Evolutionary conservation across 805 yeast species (phyloP).

Genomic region (Kuraishia molischiana): DNA sequence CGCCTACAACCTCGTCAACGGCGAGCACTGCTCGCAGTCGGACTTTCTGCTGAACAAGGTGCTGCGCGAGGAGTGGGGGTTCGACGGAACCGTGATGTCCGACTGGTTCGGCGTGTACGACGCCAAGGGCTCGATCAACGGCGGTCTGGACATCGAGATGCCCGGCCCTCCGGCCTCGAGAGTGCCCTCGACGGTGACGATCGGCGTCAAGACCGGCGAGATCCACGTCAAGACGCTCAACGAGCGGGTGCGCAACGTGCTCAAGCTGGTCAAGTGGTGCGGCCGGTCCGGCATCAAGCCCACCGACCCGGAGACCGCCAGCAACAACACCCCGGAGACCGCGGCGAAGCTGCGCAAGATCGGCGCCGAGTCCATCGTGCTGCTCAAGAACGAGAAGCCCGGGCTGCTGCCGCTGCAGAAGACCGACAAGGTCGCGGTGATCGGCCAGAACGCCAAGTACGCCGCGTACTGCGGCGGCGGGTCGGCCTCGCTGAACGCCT

Average conservation of each 20-base stretch:
- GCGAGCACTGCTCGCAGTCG: slow-evolving; percentile 28
- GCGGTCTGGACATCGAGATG: slow-evolving; percentile 35
- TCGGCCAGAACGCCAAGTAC: slow-evolving; percentile 50
- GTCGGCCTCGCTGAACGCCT: slow-evolving; percentile 41
- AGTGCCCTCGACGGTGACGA: slow-evolving; percentile 27
- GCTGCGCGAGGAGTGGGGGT: slow-evolving; percentile 30
- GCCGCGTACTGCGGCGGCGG: slow-evolving; percentile 54
- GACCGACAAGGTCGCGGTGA: slow-evolving; percentile 32
- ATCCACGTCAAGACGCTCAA: slow-evolving; percentile 31
- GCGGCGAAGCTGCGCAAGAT: slow-evolving; percentile 28
- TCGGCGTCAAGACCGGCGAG: slow-evolving; percentile 31
- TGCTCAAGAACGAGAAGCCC: slow-evolving; percentile 37
- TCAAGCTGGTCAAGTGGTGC: slow-evolving; percentile 35
- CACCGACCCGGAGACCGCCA: slow-evolving; percentile 23
- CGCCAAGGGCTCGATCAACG: slow-evolving; percentile 25
- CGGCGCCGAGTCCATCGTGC: slow-evolving; percentile 43
- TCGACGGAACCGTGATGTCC: slow-evolving; percentile 28
- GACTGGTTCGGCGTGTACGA: slow-evolving; percentile 35
- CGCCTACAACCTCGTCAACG: slow-evolving; percentile 31
- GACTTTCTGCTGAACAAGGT: slow-evolving; percentile 23
- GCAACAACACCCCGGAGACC: slow-evolving; percentile 39
- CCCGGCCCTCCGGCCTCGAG: slow-evolving; percentile 38
- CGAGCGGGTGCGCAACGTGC: slow-evolving; percentile 36
- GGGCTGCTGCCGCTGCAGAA: slow-evolving; percentile 37
- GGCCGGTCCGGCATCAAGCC: slow-evolving; percentile 30